These are phyloP conservation scores for Sungouiozyma ichnusensis DNA, from an alignment of 805 yeast genomes.

Conservation along the genomic window DNA sequence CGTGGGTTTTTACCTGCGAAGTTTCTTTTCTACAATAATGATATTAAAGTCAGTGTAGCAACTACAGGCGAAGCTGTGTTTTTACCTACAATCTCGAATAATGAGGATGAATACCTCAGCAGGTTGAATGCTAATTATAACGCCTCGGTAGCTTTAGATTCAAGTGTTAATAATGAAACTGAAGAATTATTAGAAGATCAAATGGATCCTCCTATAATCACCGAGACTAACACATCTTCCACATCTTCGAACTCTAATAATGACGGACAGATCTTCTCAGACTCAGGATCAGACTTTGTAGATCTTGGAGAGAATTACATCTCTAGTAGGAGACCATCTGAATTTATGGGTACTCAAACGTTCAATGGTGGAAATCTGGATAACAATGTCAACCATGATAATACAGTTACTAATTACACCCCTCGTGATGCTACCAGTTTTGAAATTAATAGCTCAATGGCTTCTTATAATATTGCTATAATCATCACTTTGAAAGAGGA, in stretches of 20 bases:
- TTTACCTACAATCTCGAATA: conserved; percentile 23
- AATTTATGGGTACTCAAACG: background rate
- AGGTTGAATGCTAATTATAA: conserved; percentile 8
- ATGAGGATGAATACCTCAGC: conserved; percentile 23
- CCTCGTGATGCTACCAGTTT: background rate
- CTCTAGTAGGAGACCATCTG: background rate
- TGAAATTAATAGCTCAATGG: conserved; percentile 9
- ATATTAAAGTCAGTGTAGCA: conserved; percentile 21
- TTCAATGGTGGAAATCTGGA: background rate
- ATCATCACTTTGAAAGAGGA: conserved; percentile 3
- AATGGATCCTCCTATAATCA: background rate
- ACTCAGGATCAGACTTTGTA: background rate
- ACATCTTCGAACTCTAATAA: background rate
- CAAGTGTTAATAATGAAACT: background rate
- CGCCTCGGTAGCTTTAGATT: background rate
- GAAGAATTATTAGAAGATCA: background rate
- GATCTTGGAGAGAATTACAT: background rate
- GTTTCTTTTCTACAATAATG: conserved; percentile 9
- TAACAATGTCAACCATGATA: background rate
- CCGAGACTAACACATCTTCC: background rate
- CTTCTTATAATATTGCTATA: conserved; percentile 10
- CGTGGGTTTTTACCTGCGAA: conserved; percentile 19
- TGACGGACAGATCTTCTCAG: background rate
- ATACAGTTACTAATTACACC: background rate
- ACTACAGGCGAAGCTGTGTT: conserved; percentile 29